Evolutionary conservation across 352 stramenopile genomes (phyloP).

Genomic region (Aphanomyces euteiches): DNA sequence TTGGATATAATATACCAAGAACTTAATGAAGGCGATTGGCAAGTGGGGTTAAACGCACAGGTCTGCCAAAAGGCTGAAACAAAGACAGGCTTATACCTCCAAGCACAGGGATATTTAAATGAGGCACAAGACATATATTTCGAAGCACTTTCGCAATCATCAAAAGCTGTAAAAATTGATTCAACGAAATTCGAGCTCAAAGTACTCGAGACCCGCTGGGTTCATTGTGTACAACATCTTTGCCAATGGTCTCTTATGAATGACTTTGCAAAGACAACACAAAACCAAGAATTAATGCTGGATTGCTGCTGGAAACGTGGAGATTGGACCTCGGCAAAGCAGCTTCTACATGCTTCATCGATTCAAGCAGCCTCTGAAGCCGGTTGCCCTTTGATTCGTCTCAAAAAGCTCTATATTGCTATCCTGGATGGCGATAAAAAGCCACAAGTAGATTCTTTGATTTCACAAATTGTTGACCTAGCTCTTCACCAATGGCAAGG

Average conservation of each 20-base stretch:
- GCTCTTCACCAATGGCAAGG: slow-evolving; percentile 88
- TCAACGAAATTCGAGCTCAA: slow-evolving; percentile 83
- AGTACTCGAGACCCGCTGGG: slow-evolving; percentile 87
- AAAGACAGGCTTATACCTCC: slow-evolving; percentile 60
- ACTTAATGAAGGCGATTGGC: slow-evolving; percentile 79
- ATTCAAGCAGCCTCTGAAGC: slow-evolving; percentile 46
- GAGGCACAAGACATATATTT: slow-evolving; percentile 88
- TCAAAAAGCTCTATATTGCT: slow-evolving; percentile 85
- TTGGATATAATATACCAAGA: slow-evolving; percentile 83
- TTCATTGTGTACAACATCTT: slow-evolving; percentile 87
- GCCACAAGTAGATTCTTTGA: slow-evolving; percentile 57
- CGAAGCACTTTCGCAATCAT: slow-evolving; percentile 68
- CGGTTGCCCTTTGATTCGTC: slow-evolving; percentile 65
- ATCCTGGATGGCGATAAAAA: slow-evolving; percentile 82
- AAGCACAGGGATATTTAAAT: slow-evolving; percentile 78
- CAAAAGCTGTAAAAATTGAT: slow-evolving; percentile 67
- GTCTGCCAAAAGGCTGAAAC: slow-evolving; percentile 75
- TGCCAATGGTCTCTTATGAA: slow-evolving; percentile 92
- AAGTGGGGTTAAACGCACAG: slow-evolving; percentile 72
- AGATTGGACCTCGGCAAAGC: slow-evolving; percentile 85
- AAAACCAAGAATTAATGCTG: slow-evolving; percentile 90
- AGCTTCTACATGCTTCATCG: slow-evolving; percentile 45
- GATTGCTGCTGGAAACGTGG: slow-evolving; percentile 90
- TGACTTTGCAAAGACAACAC: slow-evolving; percentile 87
- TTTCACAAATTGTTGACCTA: slow-evolving; percentile 70